These are phyloP conservation scores for Alloascoidea hylecoeti DNA, from an alignment of 805 yeast species.

Conservation along the genomic window DNA sequence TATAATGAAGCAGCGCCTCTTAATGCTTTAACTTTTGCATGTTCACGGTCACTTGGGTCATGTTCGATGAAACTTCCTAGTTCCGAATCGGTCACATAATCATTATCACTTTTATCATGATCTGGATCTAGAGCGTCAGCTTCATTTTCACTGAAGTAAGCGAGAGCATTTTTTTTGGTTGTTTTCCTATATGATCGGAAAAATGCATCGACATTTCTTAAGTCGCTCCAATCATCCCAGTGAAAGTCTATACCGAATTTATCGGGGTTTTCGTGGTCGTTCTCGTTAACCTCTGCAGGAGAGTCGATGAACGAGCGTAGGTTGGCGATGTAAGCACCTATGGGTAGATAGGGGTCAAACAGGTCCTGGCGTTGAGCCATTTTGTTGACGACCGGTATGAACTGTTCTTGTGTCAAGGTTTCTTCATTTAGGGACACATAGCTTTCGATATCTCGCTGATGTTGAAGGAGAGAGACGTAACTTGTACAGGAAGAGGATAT, in stretches of 20 bases:
- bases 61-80: not conserved
- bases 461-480: not conserved
- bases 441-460: not conserved
- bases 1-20: not conserved
- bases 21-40: not conserved
- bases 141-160: not conserved
- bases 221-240: constrained; percentile 1
- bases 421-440: not conserved
- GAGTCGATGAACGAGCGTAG: not conserved
- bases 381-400: not conserved
- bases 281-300: not conserved
- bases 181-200: not conserved
- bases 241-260: not conserved
- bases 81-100: not conserved
- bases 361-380: not conserved
- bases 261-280: not conserved
- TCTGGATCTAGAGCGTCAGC: not conserved
- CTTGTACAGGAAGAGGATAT: not conserved
- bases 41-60: not conserved
- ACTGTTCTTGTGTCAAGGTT: not conserved
- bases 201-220: not conserved
- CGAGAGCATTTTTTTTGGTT: not conserved
- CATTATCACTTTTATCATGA: not conserved
- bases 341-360: constrained; percentile 1
- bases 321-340: not conserved